Conservation (phyloP, 2,329 filamentous ascomycete species). For the Alternaria hordeiaustralica region DNA sequence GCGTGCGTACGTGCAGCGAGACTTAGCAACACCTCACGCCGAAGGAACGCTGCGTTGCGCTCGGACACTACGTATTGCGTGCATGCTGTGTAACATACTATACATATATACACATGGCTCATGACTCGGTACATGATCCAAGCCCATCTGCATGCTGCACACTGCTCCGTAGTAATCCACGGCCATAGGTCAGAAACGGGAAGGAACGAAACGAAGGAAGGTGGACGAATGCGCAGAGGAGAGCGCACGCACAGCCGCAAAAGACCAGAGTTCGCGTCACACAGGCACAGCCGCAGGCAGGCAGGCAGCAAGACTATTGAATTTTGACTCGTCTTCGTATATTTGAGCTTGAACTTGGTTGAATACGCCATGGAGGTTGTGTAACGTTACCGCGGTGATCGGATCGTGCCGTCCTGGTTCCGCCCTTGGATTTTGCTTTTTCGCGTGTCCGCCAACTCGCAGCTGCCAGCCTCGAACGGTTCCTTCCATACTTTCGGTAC, state of each 20-base stretch:
- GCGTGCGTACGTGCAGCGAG: not conserved
- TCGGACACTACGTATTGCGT: conserved; percentile 9
- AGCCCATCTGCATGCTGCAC: not conserved
- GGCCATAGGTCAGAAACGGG: not conserved
- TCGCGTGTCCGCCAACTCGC: no score
- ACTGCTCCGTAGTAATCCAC: conserved; percentile 8
- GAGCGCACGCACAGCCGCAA: conserved; percentile 4
- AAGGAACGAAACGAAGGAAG: not conserved
- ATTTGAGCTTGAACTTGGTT: not conserved
- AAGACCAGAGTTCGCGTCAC: conserved; percentile 1
- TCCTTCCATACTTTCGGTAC: not conserved
- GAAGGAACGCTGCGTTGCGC: not conserved
- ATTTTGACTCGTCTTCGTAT: not conserved
- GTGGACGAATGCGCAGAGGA: not conserved
- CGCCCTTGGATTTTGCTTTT: not conserved
- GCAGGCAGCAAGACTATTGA: not conserved
- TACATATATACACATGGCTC: not conserved
- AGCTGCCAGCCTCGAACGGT: not conserved
- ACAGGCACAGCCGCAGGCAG: conserved; percentile 5
- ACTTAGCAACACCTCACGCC: not conserved
- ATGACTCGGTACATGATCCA: conserved; percentile 10
- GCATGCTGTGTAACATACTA: conserved; percentile 14
- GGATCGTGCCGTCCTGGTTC: not conserved
- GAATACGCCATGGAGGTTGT: not conserved
- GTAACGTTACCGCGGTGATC: not conserved